A percentile compares a stretch with the other conserved stretches of the same genome.
Conservation (phyloP, 208 protist genomes). For the Trypanosoma rangeli region DNA sequence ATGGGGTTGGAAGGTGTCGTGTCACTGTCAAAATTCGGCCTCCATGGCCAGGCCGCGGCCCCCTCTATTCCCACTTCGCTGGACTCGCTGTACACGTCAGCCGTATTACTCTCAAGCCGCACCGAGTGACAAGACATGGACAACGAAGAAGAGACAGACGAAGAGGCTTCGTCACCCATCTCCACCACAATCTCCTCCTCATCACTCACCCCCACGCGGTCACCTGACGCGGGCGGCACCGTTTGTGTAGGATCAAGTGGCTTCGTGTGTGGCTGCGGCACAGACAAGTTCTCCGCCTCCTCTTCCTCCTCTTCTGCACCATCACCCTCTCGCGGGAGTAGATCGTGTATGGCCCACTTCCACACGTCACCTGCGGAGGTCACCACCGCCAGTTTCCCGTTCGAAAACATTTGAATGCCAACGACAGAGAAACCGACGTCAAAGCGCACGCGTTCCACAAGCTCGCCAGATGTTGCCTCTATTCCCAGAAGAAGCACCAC, state of each 20-base stretch:
- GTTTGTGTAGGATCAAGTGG: not conserved
- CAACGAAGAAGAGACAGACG: not conserved
- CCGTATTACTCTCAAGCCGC: not conserved
- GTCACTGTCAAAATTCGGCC: not conserved
- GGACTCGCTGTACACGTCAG: not conserved
- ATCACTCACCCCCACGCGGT: conserved; percentile 11
- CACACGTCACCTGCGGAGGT: conserved; percentile 81
- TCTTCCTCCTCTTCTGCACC: conserved; percentile 13
- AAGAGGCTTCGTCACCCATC: conserved; percentile 14
- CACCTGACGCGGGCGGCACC: conserved; percentile 4
- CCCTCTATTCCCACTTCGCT: not conserved
- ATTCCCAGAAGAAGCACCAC: conserved; percentile 66
- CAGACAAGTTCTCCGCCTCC: conserved; percentile 11
- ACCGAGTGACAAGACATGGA: conserved; percentile 2
- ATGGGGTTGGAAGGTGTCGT: not conserved
- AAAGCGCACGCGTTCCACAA: conserved; percentile 71
- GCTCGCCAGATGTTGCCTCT: conserved; percentile 25
- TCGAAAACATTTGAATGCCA: conserved; percentile 59
- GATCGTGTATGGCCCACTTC: conserved; percentile 70
- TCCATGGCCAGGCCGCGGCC: not conserved
- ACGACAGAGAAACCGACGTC: conserved; percentile 81
- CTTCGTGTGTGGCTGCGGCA: conserved; percentile 1
- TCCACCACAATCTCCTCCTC: conserved; percentile 27
- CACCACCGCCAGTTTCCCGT: conserved; percentile 67
- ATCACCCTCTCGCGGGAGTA: conserved; percentile 30